Conservation (phyloP, 345 rosid species). For the Camelina sativa region DNA sequence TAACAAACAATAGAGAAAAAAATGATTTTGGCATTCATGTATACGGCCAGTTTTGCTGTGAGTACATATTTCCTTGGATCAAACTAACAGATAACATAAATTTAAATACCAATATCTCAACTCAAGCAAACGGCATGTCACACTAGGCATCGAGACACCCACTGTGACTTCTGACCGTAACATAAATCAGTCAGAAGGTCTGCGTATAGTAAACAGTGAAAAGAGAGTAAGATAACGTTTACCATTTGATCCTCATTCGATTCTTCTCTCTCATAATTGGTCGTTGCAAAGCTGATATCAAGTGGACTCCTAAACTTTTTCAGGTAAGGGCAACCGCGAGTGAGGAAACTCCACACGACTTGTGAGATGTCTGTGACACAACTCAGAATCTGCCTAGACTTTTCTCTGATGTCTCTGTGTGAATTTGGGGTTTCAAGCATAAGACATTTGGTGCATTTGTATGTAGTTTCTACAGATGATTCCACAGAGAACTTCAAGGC, state of each 20-base stretch:
- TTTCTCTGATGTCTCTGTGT: slow-evolving; percentile 43
- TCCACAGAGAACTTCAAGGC: slow-evolving; percentile 37
- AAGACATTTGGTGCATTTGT: slow-evolving; percentile 55
- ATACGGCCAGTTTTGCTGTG: neutral
- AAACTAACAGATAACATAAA: neutral
- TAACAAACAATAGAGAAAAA: neutral
- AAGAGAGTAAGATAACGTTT: slow-evolving; percentile 53
- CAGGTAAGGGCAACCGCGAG: slow-evolving; percentile 49
- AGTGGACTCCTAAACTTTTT: slow-evolving; percentile 50
- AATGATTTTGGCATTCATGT: neutral
- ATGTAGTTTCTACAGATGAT: slow-evolving; percentile 18
- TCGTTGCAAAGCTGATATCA: slow-evolving; percentile 45
- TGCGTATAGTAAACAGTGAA: slow-evolving; percentile 69
- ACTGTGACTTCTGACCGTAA: slow-evolving; percentile 47
- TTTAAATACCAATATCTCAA: neutral
- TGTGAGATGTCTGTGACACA: slow-evolving; percentile 50
- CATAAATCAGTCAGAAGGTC: slow-evolving; percentile 52
- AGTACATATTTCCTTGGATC: neutral
- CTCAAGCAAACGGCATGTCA: neutral
- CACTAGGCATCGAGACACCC: slow-evolving; percentile 13
- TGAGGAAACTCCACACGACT: slow-evolving; percentile 58
- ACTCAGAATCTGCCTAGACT: slow-evolving; percentile 42
- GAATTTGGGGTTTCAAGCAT: slow-evolving; percentile 31
- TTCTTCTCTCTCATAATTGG: slow-evolving; percentile 27
- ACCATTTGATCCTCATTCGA: slow-evolving; percentile 36